phyloP scores from a whole-genome alignment of 2,329 filamentous ascomycete species.

The Phialophora tarda region DNA sequence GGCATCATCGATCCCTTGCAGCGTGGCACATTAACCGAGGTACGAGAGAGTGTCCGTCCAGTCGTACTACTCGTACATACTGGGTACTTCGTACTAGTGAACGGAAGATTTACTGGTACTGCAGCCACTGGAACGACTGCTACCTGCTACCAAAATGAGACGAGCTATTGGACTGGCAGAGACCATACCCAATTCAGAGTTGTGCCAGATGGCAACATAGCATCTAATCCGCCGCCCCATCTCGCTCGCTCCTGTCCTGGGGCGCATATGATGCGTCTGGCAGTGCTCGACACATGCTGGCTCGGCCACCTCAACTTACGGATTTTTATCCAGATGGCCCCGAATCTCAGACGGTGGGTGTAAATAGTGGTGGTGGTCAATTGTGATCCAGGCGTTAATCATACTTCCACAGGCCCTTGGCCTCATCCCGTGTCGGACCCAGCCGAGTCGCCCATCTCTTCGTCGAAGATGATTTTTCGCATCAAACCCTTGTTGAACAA shows the following conservation, averaged over 20 bases:
- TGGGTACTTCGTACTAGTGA: too few relatives aligned
- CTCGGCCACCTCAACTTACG: too few relatives aligned
- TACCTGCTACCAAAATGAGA: constrained; percentile 12
- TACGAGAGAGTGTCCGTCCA: background rate
- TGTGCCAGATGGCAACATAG: constrained; percentile 5
- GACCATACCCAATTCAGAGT: background rate
- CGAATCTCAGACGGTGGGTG: background rate
- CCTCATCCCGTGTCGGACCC: constrained; percentile 36
- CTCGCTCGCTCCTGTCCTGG: background rate
- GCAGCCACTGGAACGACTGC: background rate
- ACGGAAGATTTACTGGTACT: background rate
- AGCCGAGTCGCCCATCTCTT: constrained; percentile 47
- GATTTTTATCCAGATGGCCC: background rate
- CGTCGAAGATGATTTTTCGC: constrained; percentile 79
- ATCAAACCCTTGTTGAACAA: constrained; percentile 91
- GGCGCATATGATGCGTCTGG: constrained; percentile 1
- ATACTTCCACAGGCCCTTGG: background rate
- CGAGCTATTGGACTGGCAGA: background rate
- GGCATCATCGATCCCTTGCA: background rate
- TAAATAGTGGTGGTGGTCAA: background rate
- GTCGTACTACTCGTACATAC: too few relatives aligned
- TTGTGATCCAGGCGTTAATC: background rate
- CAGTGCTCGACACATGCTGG: too few relatives aligned
- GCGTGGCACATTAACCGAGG: background rate
- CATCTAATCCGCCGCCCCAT: constrained; percentile 6